Evolutionary conservation across 2,329 filamentous ascomycete genomes (phyloP), one percentile per base, ranked within the genome.

Genomic region (Talaromyces marneffei): DNA sequence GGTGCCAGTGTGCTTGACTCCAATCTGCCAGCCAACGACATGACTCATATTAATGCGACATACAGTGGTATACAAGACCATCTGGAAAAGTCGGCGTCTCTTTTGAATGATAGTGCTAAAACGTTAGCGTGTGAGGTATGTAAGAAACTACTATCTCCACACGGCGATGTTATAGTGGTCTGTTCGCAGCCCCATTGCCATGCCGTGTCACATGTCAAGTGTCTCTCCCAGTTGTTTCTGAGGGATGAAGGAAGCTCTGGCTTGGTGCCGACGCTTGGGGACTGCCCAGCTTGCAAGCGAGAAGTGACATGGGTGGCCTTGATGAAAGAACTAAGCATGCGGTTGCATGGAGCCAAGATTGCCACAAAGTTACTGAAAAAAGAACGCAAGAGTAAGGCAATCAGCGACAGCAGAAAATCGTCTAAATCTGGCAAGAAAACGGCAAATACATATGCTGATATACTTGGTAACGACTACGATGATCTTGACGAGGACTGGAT

Each of bases 271-370:
- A 79, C 83, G 1, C 71, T 80, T 35, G 92, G 91, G 2, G 74
- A 68, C 2, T 97, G 93, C 75, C 91, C 91, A 0, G 77, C 77
- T 20, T 97, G 93, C 70, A 75, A 80, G 1, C 78, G 79, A 0
- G 74, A 79, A 4, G 76, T 92, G 1, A 72, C 80, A 56, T 97
- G 93, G 93, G 79, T 81, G 0, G 84, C 89, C 53, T 84, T 97
- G 76, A 88, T 95, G 78, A 92, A 87, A 70, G 92, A 96, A 71
- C 75, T 96, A 67, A 94, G 83, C 56, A 76, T 96, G 54, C 83
- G 93, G 33, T 79, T 85, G 37, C 83, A 90, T 25, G 92, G 88
- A 0, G 75, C 82, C 59, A 88, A 88, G 61, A 88, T 92, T 65
- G 77, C 92, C 0, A 83, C 86, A 42, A 54, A 58, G 18, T 85